phyloP scores from a whole-genome alignment of 164 flowering plant species.

The Saururus chinensis region DNA sequence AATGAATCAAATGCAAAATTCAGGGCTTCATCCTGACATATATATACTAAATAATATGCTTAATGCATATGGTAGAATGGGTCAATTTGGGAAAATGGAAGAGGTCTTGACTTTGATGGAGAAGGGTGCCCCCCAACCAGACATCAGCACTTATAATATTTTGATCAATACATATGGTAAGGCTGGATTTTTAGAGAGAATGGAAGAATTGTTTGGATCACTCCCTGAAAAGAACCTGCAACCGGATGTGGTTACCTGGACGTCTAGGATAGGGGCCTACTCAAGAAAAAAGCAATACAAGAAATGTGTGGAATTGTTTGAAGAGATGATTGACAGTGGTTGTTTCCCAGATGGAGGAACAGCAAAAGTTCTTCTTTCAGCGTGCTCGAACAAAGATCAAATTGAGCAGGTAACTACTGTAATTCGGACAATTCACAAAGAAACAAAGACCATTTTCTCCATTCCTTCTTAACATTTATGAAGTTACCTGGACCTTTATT shows the following conservation, averaged over 20 bases:
- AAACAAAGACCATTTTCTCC: conserved; percentile 14
- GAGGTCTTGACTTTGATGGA: conserved; percentile 50
- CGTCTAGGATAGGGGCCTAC: conserved; percentile 73
- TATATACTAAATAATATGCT: conserved; percentile 74
- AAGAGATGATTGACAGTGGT: conserved; percentile 83
- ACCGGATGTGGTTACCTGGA: conserved; percentile 88
- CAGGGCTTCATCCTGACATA: conserved; percentile 71
- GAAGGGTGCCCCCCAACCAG: conserved; percentile 36
- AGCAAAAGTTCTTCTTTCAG: conserved; percentile 62
- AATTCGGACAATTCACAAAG: conserved; percentile 73
- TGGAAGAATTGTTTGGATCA: conserved; percentile 54
- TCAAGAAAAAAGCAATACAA: conserved; percentile 66
- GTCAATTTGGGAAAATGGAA: conserved; percentile 79
- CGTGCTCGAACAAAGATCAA: conserved; percentile 76
- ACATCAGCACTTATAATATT: conserved; percentile 82
- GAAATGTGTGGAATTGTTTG: conserved; percentile 72
- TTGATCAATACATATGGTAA: conserved; percentile 67
- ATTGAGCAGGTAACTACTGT: conserved; percentile 63
- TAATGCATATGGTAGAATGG: conserved; percentile 62
- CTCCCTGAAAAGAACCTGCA: conserved; percentile 40
- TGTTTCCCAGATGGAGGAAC: conserved; percentile 90
- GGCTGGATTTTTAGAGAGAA: conserved; percentile 59
- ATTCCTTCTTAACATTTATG: neutral
- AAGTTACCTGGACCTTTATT: neutral
- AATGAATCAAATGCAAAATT: conserved; percentile 51